Percentiles rank a stretch among this genome's conserved stretches.
Conservation (phyloP, 2,329 filamentous ascomycete genomes). For the Harringtonia lauricola region DNA sequence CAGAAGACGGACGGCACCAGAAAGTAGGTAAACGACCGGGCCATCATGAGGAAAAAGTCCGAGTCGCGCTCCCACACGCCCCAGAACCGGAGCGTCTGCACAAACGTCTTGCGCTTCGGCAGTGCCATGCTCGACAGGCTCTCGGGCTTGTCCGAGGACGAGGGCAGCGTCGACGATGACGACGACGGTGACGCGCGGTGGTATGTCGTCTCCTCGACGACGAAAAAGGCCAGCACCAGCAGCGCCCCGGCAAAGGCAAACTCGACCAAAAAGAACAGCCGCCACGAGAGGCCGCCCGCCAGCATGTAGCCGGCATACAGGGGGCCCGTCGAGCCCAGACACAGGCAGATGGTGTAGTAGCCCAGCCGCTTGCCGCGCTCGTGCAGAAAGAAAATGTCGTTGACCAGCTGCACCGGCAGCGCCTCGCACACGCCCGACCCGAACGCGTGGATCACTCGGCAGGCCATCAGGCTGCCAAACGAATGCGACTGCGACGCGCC, state of each 20-base stretch:
- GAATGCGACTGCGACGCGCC: constrained; percentile 24
- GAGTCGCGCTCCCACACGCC: constrained; percentile 28
- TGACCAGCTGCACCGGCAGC: constrained; percentile 32
- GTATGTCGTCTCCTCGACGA: constrained; percentile 23
- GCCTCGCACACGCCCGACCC: constrained; percentile 32
- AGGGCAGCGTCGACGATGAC: background rate
- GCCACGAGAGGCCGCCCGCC: constrained; percentile 44
- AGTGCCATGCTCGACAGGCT: background rate
- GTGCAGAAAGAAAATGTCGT: constrained; percentile 34
- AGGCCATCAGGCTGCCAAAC: constrained; percentile 26
- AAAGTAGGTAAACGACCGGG: constrained; percentile 34
- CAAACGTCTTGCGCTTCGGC: constrained; percentile 28
- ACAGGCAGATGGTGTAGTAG: constrained; percentile 48
- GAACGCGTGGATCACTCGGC: constrained; percentile 26
- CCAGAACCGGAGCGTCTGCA: constrained; percentile 31
- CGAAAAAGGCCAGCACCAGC: constrained; percentile 19
- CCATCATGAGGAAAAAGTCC: constrained; percentile 32
- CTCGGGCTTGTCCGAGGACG: background rate
- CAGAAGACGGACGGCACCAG: constrained; percentile 36
- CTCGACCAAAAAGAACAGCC: constrained; percentile 50
- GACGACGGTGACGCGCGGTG: constrained; percentile 9
- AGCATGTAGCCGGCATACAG: constrained; percentile 52
- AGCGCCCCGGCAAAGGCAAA: constrained; percentile 33
- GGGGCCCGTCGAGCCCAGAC: constrained; percentile 42
- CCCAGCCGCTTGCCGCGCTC: constrained; percentile 42